These are phyloP conservation scores for Nitzschia sp. DNA, from an alignment of 108 stramenopile genomes.

Conservation along the genomic window DNA sequence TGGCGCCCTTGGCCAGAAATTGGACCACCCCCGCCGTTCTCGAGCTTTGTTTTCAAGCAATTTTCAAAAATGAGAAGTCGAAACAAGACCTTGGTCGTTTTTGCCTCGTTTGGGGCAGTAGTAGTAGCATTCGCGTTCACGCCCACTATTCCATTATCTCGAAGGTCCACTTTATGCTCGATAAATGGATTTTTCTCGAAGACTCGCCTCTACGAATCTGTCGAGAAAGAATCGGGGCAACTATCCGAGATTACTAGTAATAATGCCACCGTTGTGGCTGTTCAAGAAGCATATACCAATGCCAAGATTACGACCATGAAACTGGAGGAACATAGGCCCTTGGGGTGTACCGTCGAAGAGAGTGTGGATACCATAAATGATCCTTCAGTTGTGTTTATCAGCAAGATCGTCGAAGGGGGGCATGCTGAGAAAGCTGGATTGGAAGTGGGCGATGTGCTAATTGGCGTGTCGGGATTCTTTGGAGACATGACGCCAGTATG, in stretches of 20 bases:
- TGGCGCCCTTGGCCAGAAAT: too few species aligned
- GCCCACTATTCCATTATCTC: too few species aligned
- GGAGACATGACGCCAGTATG: slow-evolving; percentile 44
- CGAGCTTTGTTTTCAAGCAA: too few species aligned
- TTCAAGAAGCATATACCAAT: slow-evolving; percentile 10
- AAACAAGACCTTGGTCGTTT: too few species aligned
- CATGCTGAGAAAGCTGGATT: slow-evolving; percentile 63
- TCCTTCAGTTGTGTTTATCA: slow-evolving; percentile 61
- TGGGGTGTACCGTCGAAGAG: slow-evolving; percentile 82
- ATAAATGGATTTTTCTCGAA: not conserved
- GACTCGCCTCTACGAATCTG: not conserved
- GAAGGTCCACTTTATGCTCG: too few species aligned
- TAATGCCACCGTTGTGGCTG: not conserved
- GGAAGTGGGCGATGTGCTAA: slow-evolving; percentile 75
- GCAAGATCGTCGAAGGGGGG: slow-evolving; percentile 58
- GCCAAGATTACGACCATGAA: slow-evolving; percentile 40
- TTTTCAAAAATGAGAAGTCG: too few species aligned
- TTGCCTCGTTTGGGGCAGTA: too few species aligned
- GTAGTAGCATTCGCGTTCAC: too few species aligned
- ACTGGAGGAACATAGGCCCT: slow-evolving; percentile 56
- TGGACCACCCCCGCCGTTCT: too few species aligned
- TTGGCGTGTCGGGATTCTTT: slow-evolving; percentile 61
- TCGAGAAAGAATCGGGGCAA: not conserved
- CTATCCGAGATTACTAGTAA: not conserved
- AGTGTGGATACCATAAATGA: slow-evolving; percentile 58